Percentiles rank a stretch among this genome's conserved stretches.
Conservation (phyloP, 306 rosid species). For the Ormosia semicastrata region DNA sequence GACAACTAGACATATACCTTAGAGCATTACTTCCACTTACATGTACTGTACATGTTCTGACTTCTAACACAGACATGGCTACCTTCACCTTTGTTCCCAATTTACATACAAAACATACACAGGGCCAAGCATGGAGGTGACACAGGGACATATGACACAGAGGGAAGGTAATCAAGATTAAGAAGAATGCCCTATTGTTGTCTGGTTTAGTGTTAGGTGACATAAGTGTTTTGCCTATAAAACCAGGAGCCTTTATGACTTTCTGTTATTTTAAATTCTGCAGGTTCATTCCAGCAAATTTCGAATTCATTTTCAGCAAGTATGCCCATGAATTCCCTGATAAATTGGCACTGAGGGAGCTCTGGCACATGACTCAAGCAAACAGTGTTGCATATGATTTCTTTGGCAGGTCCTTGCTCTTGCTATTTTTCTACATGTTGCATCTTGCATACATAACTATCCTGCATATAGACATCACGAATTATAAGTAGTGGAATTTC, state of each 20-base stretch:
- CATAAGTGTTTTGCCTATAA: not conserved
- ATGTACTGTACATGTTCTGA: not conserved
- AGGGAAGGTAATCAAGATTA: slow-evolving; percentile 58
- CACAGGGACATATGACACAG: slow-evolving; percentile 65
- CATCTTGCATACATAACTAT: not conserved
- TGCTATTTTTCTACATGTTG: not conserved
- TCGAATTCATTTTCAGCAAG: slow-evolving; percentile 75
- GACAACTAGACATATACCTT: not conserved
- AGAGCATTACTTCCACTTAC: not conserved
- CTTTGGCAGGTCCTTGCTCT: slow-evolving; percentile 63
- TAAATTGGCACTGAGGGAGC: slow-evolving; percentile 53
- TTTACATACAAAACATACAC: slow-evolving; percentile 62
- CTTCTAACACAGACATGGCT: slow-evolving; percentile 62
- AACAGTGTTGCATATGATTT: slow-evolving; percentile 63
- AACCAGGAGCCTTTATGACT: not conserved
- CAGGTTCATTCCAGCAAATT: slow-evolving; percentile 70
- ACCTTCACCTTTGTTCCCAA: slow-evolving; percentile 71
- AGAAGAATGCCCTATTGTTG: not conserved
- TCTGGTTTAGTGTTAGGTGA: not conserved
- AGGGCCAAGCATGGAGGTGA: slow-evolving; percentile 79
- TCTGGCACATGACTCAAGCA: slow-evolving; percentile 79
- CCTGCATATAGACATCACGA: not conserved
- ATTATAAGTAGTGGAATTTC: not conserved
- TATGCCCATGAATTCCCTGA: slow-evolving; percentile 60
- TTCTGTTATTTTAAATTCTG: not conserved